Percentiles rank a stretch among this genome's conserved stretches.
These are phyloP conservation scores for Pseudonitzschia pungens DNA, from an alignment of 108 stramenopile genomes.

Conservation along the genomic window DNA sequence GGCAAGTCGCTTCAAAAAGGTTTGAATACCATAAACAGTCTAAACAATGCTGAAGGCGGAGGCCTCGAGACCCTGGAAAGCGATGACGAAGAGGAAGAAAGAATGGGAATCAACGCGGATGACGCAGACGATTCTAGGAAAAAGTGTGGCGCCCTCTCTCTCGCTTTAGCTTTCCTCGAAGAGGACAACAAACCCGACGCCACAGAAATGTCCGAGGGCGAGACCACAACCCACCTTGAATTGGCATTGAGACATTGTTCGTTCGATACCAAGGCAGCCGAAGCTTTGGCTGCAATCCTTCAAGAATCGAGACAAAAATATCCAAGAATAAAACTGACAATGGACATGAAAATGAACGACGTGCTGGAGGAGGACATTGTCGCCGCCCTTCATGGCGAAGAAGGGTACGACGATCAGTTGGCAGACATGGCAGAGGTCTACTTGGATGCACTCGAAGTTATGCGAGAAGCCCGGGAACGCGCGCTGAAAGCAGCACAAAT, in stretches of 20 bases:
- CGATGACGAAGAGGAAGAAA: conserved; percentile 74
- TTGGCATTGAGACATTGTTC: background rate
- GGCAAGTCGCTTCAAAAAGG: conserved; percentile 59
- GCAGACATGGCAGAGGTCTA: conserved; percentile 67
- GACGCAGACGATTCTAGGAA: conserved; percentile 37
- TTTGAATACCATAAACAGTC: conserved; percentile 52
- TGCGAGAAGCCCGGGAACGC: conserved; percentile 53
- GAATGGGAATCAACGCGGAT: conserved; percentile 35
- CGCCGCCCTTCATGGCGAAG: conserved; percentile 45
- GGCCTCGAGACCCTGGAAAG: conserved; percentile 41
- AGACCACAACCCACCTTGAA: background rate
- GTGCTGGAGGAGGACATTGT: conserved; percentile 63
- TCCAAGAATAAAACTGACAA: conserved; percentile 30
- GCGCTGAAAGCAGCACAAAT: conserved; percentile 44
- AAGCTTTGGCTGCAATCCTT: conserved; percentile 70
- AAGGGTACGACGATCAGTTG: conserved; percentile 32
- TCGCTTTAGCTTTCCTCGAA: conserved; percentile 45
- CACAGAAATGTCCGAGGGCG: background rate
- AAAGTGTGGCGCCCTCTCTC: conserved; percentile 68
- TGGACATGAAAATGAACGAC: conserved; percentile 72
- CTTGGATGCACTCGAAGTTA: conserved; percentile 47
- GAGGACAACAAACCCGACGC: conserved; percentile 21
- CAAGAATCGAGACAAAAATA: conserved; percentile 27
- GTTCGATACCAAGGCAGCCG: conserved; percentile 44
- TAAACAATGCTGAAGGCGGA: background rate